Percentiles rank a stretch among this genome's conserved stretches.
Evolutionary conservation across 2,329 filamentous ascomycete species (phyloP).

Genomic region (Trichoderma lentiforme): DNA sequence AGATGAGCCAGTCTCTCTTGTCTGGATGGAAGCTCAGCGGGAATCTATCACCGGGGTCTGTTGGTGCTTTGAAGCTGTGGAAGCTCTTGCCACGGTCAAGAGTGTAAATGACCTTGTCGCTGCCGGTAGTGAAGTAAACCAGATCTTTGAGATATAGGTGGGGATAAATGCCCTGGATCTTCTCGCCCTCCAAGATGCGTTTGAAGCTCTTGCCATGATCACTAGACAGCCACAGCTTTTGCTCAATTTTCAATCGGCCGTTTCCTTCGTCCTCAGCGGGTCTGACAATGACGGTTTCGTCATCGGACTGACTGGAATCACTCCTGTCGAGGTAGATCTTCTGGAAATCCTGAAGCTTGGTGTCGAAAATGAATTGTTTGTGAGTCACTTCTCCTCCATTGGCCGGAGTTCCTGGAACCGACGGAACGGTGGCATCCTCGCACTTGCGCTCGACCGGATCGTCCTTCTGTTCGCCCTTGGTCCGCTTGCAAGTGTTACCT

Average conservation of each 20-base stretch:
- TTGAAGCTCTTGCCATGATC: conserved; percentile 90
- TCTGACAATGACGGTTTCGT: conserved; percentile 68
- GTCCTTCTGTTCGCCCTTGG: conserved; percentile 62
- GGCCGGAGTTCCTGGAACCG: conserved; percentile 45
- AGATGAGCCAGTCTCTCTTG: conserved; percentile 86
- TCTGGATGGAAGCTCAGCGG: conserved; percentile 78
- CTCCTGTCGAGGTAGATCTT: conserved; percentile 77
- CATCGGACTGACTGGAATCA: conserved; percentile 57
- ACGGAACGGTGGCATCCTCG: conserved; percentile 47
- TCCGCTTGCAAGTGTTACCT: conserved; percentile 68
- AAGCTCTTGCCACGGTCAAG: conserved; percentile 73
- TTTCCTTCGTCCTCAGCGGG: conserved; percentile 38
- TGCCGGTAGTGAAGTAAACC: conserved; percentile 69
- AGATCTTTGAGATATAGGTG: conserved; percentile 80
- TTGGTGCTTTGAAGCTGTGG: conserved; percentile 68
- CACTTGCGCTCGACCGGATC: conserved; percentile 73
- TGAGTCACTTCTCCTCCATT: conserved; percentile 67
- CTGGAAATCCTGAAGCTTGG: conserved; percentile 48
- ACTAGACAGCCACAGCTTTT: conserved; percentile 68
- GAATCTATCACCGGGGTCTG: conserved; percentile 41
- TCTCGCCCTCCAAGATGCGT: conserved; percentile 63
- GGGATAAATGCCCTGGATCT: conserved; percentile 68
- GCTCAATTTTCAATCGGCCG: conserved; percentile 36
- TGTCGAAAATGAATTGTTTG: conserved; percentile 61
- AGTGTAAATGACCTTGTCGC: conserved; percentile 70